Conservation (phyloP, 2,329 filamentous ascomycete genomes). For the Grosmannia serpens region DNA sequence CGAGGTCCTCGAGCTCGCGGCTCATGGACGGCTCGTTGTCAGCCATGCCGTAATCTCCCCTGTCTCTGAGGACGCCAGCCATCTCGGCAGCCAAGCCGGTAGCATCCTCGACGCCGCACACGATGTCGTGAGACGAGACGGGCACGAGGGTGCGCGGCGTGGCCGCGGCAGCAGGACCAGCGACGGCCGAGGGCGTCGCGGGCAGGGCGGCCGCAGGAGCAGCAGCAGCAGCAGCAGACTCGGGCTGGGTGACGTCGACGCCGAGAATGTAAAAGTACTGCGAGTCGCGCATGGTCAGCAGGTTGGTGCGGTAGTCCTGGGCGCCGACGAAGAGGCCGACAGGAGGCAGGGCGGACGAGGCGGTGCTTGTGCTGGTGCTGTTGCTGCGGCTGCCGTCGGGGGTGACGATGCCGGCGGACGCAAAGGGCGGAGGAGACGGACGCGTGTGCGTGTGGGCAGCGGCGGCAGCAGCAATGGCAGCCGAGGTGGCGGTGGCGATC, state of each 20-base stretch:
- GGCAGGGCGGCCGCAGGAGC: neutral
- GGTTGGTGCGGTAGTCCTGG: neutral
- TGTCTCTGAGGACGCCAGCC: too few species aligned
- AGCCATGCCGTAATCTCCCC: neutral
- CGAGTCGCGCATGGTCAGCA: slow-evolving; percentile 2
- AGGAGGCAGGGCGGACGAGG: too few species aligned
- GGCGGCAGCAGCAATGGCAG: neutral
- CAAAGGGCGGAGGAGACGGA: neutral
- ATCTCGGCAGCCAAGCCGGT: neutral
- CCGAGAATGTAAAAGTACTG: slow-evolving; percentile 6
- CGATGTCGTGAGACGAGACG: neutral
- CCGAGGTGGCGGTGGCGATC: neutral
- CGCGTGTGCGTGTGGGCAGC: neutral
- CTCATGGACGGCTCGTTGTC: neutral
- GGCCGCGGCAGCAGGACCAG: neutral
- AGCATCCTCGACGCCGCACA: neutral
- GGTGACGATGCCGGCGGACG: neutral
- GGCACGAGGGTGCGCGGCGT: neutral
- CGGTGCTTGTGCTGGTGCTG: neutral
- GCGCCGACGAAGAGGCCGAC: neutral
- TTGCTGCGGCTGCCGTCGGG: neutral
- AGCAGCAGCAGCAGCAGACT: neutral
- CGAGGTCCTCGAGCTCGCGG: slow-evolving; percentile 1
- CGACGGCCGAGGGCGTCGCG: neutral
- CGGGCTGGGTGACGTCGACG: neutral